Base-by-base conservation (phyloP, 73 alveolate species). In the Paramecium tetraurelia region DNA sequence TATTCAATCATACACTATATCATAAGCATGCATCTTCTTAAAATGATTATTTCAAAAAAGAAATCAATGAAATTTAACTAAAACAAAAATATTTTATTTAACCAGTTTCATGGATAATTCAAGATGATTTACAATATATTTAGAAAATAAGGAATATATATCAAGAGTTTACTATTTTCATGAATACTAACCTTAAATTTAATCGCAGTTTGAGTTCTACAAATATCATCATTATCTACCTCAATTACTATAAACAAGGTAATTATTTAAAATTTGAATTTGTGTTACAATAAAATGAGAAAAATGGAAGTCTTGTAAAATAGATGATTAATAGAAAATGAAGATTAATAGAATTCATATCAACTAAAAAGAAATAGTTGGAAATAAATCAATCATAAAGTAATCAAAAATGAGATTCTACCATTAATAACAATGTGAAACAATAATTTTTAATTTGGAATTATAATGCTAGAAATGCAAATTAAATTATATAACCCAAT, bases 11-110 rank as follows among this genome's bases (percentile, higher is more conserved):
- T 70, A 89, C 92, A 69, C 68, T 89, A 12, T 71, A 71, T 10
- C 44, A 38, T 21, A 89, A 89, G 71, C 71, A 89, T 72, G 92
- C 94, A 22, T 40, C 94, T 24, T 89, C 94, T 44, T 29, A 89
- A 85, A 89, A 89, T 50, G 71, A 89, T 36, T 71, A 89, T 22
- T 89, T 20, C 77, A 89, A 85, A 2, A 89, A 83, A 70, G 94
- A 89, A 38, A 70, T 89, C 22, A 89, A 89, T 40, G 94, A 89
- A 89, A 71, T 29, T 31, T 89, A 41, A n/a, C 27, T 21, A 71
- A 72, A 46, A 35, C 31, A 27, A 27, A 27, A 27, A 27, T 27
- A n/a, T 85, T 9, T 59, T 59, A 59, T 59, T 43, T 59, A 59
- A 59, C 44, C 46, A 59, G 24, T 59, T 27, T 31, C 10, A 63